Base-by-base conservation (phyloP, 441 rosid genomes). In the Brassica balearica region DNA sequence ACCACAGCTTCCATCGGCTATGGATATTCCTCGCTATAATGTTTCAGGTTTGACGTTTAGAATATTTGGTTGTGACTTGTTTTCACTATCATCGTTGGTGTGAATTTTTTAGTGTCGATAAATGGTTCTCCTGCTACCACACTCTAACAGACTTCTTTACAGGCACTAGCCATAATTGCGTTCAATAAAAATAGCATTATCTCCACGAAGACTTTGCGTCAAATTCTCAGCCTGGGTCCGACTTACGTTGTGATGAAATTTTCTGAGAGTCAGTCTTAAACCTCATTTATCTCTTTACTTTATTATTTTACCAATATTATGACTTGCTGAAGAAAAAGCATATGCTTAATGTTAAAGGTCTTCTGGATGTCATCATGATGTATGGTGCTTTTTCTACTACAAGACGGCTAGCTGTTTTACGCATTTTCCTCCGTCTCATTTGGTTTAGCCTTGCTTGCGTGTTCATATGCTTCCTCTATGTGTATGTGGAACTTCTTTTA, bases 21-120 rank as follows among this genome's bases (percentile, higher is more conserved):
- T 96, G 99, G 99, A 92, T 96, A 80, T 96, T 96, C 87, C 97
- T 96, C 59, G 81, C 83, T 73, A 89, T 96, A 97, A 96, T 96
- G 98, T 94, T 96, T 84, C 99, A 96, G 99, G 99, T 93, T 72
- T 79, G 90, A 53, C 9, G 32, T 56, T 75, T 14, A 62, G 15
- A 8, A 55, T 12, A 32, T 72, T 6, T 67, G 51, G 48, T 66
- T 75, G 34, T 68, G 58, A 19, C 43, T 14, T 79, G 36, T 19
- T 72, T 65, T n/a, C 67, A 53, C 14, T 68, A 12, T 61, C 20
- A n/a, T 63, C 8, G 32, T 56, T 65, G 6, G 20, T 70, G 46
- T 65, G 63, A 10, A 14, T 64, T 64, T 32, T 58, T 43, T 63
- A 0, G 11, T 56, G 19, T 55, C 22, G 29, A 36, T 6, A 62